A percentile compares a stretch with the other conserved stretches of the same genome.
These are phyloP conservation scores for Ramichloridium luteum DNA, from an alignment of 2,329 filamentous ascomycete genomes.

Conservation along the genomic window DNA sequence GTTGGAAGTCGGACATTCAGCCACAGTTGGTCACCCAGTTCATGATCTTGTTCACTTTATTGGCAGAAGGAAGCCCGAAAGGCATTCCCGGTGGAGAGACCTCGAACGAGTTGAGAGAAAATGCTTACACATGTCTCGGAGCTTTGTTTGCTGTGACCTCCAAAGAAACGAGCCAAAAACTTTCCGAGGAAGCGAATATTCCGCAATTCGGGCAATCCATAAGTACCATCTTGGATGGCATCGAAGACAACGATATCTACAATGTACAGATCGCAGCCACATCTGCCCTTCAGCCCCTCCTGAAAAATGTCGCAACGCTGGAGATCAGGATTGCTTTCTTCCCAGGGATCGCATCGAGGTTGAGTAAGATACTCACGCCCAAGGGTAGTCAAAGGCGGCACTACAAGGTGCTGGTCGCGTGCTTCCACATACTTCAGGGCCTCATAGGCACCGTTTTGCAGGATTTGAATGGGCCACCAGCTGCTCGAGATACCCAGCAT, in stretches of 20 bases:
- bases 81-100: conserved; percentile 39
- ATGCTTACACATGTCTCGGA: conserved; percentile 57
- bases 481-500: too few species aligned
- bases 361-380: conserved; percentile 63
- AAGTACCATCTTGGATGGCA: conserved; percentile 63
- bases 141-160: conserved; percentile 50
- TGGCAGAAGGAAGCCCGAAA: conserved; percentile 61
- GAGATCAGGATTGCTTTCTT: conserved; percentile 74
- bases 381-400: conserved; percentile 49
- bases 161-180: conserved; percentile 34
- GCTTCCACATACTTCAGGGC: conserved; percentile 14
- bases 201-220: conserved; percentile 74
- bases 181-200: conserved; percentile 47
- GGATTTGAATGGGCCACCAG: too few species aligned
- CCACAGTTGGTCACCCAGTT: conserved; percentile 69
- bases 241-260: conserved; percentile 51
- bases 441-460: conserved; percentile 12
- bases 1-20: conserved; percentile 64
- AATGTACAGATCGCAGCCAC: conserved; percentile 62
- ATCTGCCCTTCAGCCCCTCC: conserved; percentile 49
- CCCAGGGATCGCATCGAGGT: conserved; percentile 71
- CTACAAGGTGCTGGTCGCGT: conserved; percentile 46
- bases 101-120: conserved; percentile 62
- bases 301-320: conserved; percentile 53
- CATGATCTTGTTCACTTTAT: conserved; percentile 69